These are phyloP conservation scores for Ottelia alismoides DNA, from an alignment of 106 monocot genomes.

Conservation along the genomic window DNA sequence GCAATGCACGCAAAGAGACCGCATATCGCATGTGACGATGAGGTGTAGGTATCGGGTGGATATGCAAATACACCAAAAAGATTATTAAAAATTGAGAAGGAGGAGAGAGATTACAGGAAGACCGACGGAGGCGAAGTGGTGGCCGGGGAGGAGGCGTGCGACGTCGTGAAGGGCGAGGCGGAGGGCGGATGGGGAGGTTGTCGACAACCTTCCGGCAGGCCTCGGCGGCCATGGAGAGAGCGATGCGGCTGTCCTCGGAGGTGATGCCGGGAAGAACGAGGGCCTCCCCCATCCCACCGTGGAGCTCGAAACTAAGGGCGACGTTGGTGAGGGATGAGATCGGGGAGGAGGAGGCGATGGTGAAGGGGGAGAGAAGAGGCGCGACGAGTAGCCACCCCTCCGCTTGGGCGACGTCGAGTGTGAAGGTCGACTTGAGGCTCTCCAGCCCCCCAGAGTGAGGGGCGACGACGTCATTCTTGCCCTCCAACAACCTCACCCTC, in stretches of 20 bases:
- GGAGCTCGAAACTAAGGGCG: slow-evolving; percentile 50
- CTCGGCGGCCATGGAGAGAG: slow-evolving; percentile 1
- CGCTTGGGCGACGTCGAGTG: slow-evolving; percentile 45
- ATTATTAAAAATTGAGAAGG: no score
- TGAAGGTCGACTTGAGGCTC: slow-evolving; percentile 39
- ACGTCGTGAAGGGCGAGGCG: slow-evolving; percentile 2
- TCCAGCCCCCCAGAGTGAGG: slow-evolving; percentile 18
- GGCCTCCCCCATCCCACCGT: slow-evolving; percentile 23
- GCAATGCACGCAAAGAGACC: no score
- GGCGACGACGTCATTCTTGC: no score
- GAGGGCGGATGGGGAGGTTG: neutral
- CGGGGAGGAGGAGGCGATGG: slow-evolving; percentile 55
- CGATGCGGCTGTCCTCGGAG: slow-evolving; percentile 5
- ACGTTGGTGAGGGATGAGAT: slow-evolving; percentile 51
- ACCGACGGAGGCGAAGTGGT: slow-evolving; percentile 7
- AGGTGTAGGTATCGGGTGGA: no score
- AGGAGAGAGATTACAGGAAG: no score
- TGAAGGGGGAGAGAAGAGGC: slow-evolving; percentile 53
- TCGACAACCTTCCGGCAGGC: neutral
- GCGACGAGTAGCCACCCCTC: slow-evolving; percentile 53
- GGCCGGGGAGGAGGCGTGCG: slow-evolving; percentile 8
- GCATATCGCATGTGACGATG: no score
- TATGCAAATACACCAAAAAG: no score
- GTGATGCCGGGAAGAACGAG: slow-evolving; percentile 45
- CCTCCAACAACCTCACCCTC: no score